phyloP scores from a whole-genome alignment of 2,329 filamentous ascomycete species.

The Ramichloridium luteum region DNA sequence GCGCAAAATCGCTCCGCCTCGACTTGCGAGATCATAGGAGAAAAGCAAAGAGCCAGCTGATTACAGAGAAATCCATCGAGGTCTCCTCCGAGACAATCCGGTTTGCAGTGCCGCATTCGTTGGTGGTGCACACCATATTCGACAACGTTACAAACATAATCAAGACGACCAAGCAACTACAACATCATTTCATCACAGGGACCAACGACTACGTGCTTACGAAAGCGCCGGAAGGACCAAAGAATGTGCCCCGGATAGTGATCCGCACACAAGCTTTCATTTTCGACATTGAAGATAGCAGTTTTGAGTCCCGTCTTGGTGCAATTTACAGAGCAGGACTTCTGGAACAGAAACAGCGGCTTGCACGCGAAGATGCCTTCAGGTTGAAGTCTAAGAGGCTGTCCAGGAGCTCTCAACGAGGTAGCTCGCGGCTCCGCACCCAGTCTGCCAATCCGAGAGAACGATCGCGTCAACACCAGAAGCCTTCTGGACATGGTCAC shows the following conservation, averaged over 20 bases:
- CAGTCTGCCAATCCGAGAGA: slow-evolving; percentile 39
- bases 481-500: slow-evolving; percentile 11
- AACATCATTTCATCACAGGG: slow-evolving; percentile 79
- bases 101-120: slow-evolving; percentile 77
- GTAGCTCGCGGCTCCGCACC: slow-evolving; percentile 40
- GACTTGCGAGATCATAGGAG: slow-evolving; percentile 68
- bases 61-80: slow-evolving; percentile 74
- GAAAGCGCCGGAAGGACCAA: slow-evolving; percentile 75
- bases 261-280: slow-evolving; percentile 69
- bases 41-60: slow-evolving; percentile 42
- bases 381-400: slow-evolving; percentile 76
- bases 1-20: slow-evolving; percentile 66
- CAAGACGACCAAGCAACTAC: slow-evolving; percentile 82
- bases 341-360: slow-evolving; percentile 76
- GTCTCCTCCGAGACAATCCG: slow-evolving; percentile 75
- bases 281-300: slow-evolving; percentile 89
- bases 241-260: slow-evolving; percentile 74
- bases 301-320: slow-evolving; percentile 94
- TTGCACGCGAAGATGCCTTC: slow-evolving; percentile 85
- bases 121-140: slow-evolving; percentile 80
- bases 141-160: slow-evolving; percentile 83
- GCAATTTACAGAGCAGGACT: slow-evolving; percentile 85
- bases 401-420: slow-evolving; percentile 46
- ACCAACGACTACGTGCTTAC: slow-evolving; percentile 79
- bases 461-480: slow-evolving; percentile 24